Evolutionary conservation across 2,329 filamentous ascomycete genomes (phyloP), one percentile per base, ranked within the genome.

Genomic region (Talaromyces sp.): DNA sequence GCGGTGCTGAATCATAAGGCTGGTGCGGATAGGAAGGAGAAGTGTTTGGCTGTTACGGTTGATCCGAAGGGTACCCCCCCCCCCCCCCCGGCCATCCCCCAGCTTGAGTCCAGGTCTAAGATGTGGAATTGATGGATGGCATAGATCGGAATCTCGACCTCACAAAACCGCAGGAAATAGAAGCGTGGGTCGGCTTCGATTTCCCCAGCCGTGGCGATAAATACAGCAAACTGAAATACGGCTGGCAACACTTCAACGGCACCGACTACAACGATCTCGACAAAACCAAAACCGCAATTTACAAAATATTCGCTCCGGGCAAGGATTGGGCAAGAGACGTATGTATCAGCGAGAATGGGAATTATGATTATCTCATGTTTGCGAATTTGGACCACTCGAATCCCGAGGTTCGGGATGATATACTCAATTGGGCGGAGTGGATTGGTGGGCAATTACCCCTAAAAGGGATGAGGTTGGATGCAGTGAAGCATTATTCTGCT

Each of bases 1-100:
- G 86, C 88, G 1, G 88, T 92, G 6, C 78, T 91, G 53, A 92
- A 91, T 71, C 89, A 91, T 73, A 91, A 89, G 73, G 88, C 88
- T 2, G 89, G 84, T 2, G 89, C 87, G 6, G 89, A 92, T 73
- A 81, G 81, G 61, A 87, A 83, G 29, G 89, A 91, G 73, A 83
- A 83, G 63, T 89, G 84, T 65, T 77, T 79, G 66, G 88, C 86
- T 1, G 82, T 89, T 53, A 87, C 89, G 74, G 89, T 91, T 27
- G 84, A 91, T 72, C 74, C 79, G 0, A 74, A 85, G 64, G 68
- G 80, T 66, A 27, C 7, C 27, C 11, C n/a, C 1, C 3, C 29
- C 31, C 11, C 29, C 27, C 13, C 5, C n/a, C n/a, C n/a, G n/a
- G n/a, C n/a, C n/a, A n/a, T n/a, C 45, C 8, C 22, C 7, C 4